These are phyloP conservation scores for Ceratobasidium sp. DNA, from an alignment of 1,284 basidiomycete species.

Conservation along the genomic window DNA sequence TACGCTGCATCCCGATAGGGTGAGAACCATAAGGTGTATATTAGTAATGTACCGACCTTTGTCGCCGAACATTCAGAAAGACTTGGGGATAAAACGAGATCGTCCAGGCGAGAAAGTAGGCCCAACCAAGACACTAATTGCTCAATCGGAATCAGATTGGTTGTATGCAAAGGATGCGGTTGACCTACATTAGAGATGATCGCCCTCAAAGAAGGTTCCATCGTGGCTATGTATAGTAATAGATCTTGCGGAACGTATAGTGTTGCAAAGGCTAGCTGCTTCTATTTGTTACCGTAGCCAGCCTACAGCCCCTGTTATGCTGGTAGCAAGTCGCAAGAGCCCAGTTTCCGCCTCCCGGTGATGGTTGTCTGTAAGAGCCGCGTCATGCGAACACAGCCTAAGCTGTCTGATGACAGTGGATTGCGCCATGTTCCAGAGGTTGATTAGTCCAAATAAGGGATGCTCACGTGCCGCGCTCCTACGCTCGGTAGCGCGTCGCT, in stretches of 20 bases:
- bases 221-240: background rate
- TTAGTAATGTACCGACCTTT: slow-evolving; percentile 22
- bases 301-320: background rate
- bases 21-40: background rate
- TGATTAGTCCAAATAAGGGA: slow-evolving; percentile 14
- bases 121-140: slow-evolving; percentile 43
- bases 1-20: slow-evolving; percentile 30
- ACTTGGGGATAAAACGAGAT: slow-evolving; percentile 48
- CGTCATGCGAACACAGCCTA: background rate
- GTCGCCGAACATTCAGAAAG: slow-evolving; percentile 24
- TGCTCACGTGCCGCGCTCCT: slow-evolving; percentile 2
- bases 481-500: background rate
- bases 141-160: background rate
- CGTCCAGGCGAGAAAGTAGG: slow-evolving; percentile 44
- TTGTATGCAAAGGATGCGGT: background rate
- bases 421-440: background rate
- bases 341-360: background rate
- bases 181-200: slow-evolving; percentile 27
- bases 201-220: slow-evolving; percentile 14
- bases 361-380: background rate
- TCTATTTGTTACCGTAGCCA: slow-evolving; percentile 18
- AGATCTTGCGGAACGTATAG: background rate
- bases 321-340: background rate
- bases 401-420: background rate
- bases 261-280: background rate